Evolutionary conservation across 192 early-diverging fungal species (phyloP).

Genomic region (Entomortierella parvispora): DNA sequence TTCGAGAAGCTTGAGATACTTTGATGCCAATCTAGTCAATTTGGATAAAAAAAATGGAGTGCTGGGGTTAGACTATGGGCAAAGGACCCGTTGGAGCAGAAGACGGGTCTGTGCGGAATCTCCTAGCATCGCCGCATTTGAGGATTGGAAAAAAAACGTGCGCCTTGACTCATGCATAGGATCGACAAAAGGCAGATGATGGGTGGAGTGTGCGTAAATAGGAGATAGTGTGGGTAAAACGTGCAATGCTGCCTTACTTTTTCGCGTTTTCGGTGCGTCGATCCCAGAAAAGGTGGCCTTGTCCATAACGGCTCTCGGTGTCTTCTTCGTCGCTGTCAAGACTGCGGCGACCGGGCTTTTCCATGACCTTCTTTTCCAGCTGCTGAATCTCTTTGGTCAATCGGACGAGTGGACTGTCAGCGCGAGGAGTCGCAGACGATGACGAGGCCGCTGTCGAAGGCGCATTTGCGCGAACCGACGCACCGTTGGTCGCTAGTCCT

Average conservation of each 20-base stretch:
- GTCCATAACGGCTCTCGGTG: conserved; percentile 4
- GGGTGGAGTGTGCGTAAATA: not conserved
- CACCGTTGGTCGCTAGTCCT: not conserved
- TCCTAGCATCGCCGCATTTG: too few species aligned
- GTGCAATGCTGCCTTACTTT: conserved; percentile 25
- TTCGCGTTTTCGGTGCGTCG: conserved; percentile 49
- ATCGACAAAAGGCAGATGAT: not conserved
- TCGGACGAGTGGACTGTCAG: conserved; percentile 22
- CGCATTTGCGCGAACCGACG: not conserved
- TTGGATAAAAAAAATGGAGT: not conserved
- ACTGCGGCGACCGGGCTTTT: conserved; percentile 33
- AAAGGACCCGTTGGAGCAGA: not conserved
- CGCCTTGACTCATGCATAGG: too few species aligned
- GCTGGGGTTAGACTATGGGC: not conserved
- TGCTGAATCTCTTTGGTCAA: conserved; percentile 51
- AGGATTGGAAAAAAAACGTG: too few species aligned
- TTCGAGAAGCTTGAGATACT: conserved; percentile 56
- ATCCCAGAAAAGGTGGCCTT: conserved; percentile 25
- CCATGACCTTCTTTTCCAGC: conserved; percentile 48
- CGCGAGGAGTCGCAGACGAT: conserved; percentile 4
- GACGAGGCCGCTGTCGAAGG: not conserved
- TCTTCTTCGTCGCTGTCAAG: conserved; percentile 43
- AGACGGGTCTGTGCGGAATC: too few species aligned
- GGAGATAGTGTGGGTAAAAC: not conserved
- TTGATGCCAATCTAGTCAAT: conserved; percentile 45